Base-by-base conservation (phyloP, 768 basidiomycete genomes). In the Suillus lakei region DNA sequence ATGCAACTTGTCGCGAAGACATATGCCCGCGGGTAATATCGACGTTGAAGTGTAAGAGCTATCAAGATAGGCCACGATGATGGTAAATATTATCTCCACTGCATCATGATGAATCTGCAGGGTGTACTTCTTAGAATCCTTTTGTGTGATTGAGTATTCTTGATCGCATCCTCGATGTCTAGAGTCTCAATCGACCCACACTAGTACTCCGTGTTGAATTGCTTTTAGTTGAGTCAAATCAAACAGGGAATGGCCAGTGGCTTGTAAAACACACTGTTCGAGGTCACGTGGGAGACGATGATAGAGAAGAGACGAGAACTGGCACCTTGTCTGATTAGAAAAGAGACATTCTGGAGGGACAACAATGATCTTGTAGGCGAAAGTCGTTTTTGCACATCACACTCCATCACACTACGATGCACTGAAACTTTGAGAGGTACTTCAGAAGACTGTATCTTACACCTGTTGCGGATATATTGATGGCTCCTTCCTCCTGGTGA, bases 301-400 rank as follows among this genome's bases (percentile, higher is more conserved):
- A n/a, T n/a, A n/a, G 23, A 16, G 48, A 50, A 28, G 48, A 44
- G 64, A 30, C 46, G 53, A 30, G 53, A 62, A n/a, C 50, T 54
- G 61, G n/a, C 65, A 51, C 53, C n/a, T 30, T 13, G 32, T 62
- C 32, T 61, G n/a, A 60, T 6, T 77, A 78, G 80, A 79, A 77
- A 62, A 67, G 65, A 53, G 76, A 79, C 18, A 71, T 78, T n/a
- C 13, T 15, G n/a, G 15, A 38, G 23, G 23, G 36, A 38, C 23
- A n/a, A 23, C 8, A 18, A 23, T 36, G 12, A 38, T 12, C 9
- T 13, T n/a, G 12, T 21, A 54, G 12, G 38, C 18, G 18, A 59
- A 59, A 28, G 12, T 18, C 28, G 28, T 41, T 41, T 21, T 39
- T 18, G 38, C 26, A 59, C 2, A 50, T 23, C 15, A 26, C 2